phyloP scores from a whole-genome alignment of 1,284 basidiomycete species.

The Agroathelia rolfsii region DNA sequence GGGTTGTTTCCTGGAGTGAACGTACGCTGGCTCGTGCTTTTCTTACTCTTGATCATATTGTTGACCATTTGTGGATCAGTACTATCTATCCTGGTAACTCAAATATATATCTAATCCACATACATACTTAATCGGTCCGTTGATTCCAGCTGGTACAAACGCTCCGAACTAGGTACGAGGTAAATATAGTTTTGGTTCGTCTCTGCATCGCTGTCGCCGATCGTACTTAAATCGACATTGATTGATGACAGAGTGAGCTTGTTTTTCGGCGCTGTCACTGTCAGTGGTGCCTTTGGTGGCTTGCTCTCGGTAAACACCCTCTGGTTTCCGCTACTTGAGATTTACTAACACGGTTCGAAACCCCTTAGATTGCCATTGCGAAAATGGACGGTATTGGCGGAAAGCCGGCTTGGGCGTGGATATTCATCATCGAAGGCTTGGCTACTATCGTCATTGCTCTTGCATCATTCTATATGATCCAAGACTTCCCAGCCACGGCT shows the following conservation, averaged over 20 bases:
- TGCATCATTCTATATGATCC: constrained; percentile 67
- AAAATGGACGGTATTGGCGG: constrained; percentile 61
- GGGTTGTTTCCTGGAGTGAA: constrained; percentile 42
- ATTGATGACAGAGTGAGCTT: constrained; percentile 57
- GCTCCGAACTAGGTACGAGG: constrained; percentile 47
- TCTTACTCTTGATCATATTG: too few species aligned
- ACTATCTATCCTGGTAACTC: constrained; percentile 41
- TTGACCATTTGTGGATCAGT: too few species aligned
- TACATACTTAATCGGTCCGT: constrained; percentile 5
- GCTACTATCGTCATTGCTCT: constrained; percentile 55
- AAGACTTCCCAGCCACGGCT: constrained; percentile 76
- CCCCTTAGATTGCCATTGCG: constrained; percentile 47
- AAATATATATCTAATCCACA: not conserved
- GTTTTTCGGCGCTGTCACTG: constrained; percentile 68
- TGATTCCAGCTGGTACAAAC: constrained; percentile 44
- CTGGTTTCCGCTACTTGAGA: too few species aligned
- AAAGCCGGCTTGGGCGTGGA: constrained; percentile 61
- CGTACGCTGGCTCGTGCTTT: too few species aligned
- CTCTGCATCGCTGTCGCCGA: too few species aligned
- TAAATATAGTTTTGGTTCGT: too few species aligned
- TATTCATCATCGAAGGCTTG: constrained; percentile 62
- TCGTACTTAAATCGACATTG: too few species aligned
- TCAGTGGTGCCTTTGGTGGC: constrained; percentile 66
- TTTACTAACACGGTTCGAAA: too few species aligned
- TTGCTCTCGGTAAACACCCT: constrained; percentile 11